Evolutionary conservation across 2,329 filamentous ascomycete genomes (phyloP).

Genomic region (Ascochyta viciae-villosae): DNA sequence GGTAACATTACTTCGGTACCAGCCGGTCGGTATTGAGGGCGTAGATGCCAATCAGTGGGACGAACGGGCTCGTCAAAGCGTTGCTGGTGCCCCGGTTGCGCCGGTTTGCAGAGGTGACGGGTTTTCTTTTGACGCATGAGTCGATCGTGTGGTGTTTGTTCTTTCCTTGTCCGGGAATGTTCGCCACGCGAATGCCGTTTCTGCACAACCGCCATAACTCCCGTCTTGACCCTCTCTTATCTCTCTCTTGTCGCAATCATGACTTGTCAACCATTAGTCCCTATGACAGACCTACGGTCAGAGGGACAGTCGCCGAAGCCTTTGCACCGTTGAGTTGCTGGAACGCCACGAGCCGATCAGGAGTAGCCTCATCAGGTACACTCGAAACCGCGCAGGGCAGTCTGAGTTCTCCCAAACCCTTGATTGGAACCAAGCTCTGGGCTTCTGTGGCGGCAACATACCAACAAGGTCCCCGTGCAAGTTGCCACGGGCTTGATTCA

Average conservation of each 20-base stretch:
- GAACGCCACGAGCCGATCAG: background rate
- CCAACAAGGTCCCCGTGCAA: background rate
- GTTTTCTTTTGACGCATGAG: background rate
- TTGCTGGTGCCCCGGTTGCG: slow-evolving; percentile 8
- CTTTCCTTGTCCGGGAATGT: background rate
- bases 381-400: background rate
- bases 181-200: background rate
- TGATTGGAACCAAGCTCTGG: background rate
- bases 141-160: background rate
- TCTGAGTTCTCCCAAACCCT: background rate
- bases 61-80: slow-evolving; percentile 10
- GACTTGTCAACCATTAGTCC: background rate
- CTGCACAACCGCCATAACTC: background rate
- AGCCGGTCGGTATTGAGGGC: slow-evolving; percentile 38
- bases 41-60: slow-evolving; percentile 30
- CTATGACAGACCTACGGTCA: background rate
- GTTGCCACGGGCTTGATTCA: background rate
- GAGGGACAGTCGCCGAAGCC: background rate
- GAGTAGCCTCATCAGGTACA: background rate
- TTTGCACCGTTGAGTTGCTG: background rate
- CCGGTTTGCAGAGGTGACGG: background rate
- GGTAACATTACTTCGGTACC: slow-evolving; percentile 44
- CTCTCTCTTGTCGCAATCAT: background rate
- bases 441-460: background rate
- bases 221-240: background rate